Evolutionary conservation across 805 yeast species (phyloP).

Genomic region (Lipomyces orientalis): DNA sequence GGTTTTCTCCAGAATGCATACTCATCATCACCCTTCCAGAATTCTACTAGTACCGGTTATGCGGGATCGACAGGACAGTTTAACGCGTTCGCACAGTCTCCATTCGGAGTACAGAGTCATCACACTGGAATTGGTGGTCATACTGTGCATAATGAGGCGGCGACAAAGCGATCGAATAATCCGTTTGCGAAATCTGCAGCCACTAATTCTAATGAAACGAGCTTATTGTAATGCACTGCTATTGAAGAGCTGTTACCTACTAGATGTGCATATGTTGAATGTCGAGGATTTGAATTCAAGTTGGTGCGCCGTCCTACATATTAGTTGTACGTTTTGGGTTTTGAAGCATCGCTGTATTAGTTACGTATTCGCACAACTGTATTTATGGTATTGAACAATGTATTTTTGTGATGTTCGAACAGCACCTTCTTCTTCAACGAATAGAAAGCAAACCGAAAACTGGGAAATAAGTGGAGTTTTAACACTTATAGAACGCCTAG

Average conservation of each 20-base stretch:
- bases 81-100: background rate
- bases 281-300: too few species aligned
- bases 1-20: constrained; percentile 37
- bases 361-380: too few species aligned
- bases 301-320: too few species aligned
- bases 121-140: constrained; percentile 17
- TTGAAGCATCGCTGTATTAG: too few species aligned
- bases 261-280: background rate
- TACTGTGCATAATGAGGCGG: constrained; percentile 45
- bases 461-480: too few species aligned
- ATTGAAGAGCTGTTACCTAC: background rate
- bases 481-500: too few species aligned
- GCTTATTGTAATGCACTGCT: background rate
- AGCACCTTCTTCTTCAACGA: too few species aligned
- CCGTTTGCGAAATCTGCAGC: constrained; percentile 61
- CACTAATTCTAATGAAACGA: background rate
- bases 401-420: too few species aligned
- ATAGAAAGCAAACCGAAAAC: too few species aligned
- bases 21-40: constrained; percentile 5
- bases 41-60: background rate
- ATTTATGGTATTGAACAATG: too few species aligned
- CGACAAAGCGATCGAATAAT: constrained; percentile 65
- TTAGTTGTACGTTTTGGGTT: too few species aligned
- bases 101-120: background rate
- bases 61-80: background rate